Base-by-base conservation (phyloP, 306 rosid genomes). In the Fragaria nilgerrensis region DNA sequence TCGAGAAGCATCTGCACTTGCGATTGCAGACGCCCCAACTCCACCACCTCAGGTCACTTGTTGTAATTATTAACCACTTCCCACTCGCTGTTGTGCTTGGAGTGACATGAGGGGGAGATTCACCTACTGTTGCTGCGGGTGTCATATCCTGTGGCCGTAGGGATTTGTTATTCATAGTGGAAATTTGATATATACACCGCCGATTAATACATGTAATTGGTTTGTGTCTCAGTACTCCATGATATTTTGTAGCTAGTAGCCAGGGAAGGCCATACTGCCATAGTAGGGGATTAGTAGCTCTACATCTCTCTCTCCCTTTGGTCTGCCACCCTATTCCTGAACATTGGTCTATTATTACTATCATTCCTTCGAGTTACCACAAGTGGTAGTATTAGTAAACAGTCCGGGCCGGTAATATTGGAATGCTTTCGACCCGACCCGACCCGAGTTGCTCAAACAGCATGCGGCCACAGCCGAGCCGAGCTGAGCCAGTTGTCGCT, bases 1-100 rank as follows among this genome's bases (percentile, higher is more conserved):
- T 92, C 98, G 0, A 90, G 98, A 85, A 88, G 84, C 78, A 9
- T 83, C 58, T 95, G 98, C 76, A 84, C 84, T 20, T 95, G 98
- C 70, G 89, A 92, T 50, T 95, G 98, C 89, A 84, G 84, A 79
- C 85, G 59, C 36, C 48, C 81, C 66, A 94, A 94, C 87, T 49
- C 43, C 17, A 87, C 94, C 1, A 69, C 32, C 70, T 19, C 89
- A 25, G 77, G 67, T 62, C 77, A 45, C 68, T 63, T 75, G 73
- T 79, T 75, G 73, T 79, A 75, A 81, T n/a, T 45, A 17, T 23
- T 2, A 39, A 36, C 68, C 37, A 9, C 36, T 53, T 48, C 36
- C 7, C 25, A 25, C 2, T 62, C 11, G 0, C 43, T 14, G 3
- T 70, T 15, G 59, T 27, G 59, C 59, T 17, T 49, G 75, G 44